Base-by-base conservation (phyloP, 1,139 yeast genomes). In the Candida dubliniensis region DNA sequence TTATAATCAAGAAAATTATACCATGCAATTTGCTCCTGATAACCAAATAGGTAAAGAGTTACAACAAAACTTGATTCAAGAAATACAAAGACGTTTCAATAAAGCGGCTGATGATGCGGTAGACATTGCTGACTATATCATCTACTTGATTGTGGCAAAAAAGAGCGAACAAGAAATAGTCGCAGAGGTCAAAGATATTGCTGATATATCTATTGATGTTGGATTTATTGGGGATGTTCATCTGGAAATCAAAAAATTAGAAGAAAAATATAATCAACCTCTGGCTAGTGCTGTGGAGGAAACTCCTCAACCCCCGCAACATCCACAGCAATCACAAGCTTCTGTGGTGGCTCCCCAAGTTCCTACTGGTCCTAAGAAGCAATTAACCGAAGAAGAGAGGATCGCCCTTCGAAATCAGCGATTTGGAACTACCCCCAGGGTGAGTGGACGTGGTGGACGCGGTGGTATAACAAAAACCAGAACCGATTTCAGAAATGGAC, bases 91-190 rank as follows among this genome's bases (percentile, higher is more conserved):
- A 44, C 63, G 70, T 45, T 73, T 53, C 53, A 58, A 56, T 47
- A 51, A 47, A 37, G 60, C 65, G 18, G 61, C 61, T 7, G 95
- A 86, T 48, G 95, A 88, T 59, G 82, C 88, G 29, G 80, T 73
- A 38, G 89, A 85, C 59, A 85, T 87, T 34, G 88, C 96, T 12
- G 96, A 89, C 59, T 89, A 81, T 59, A 81, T 89, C 48, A 77
- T 84, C 18, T 77, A 87, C 46, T 72, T 88, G 67, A 82, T 88
- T 47, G 82, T 85, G 25, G 87, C 87, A 56, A 81, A 84, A 53
- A 84, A 87, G 58, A 67, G 82, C 5, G 77, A 83, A 9, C 74
- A 71, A 8, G 88, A 85, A 50, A 84, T 88, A 37, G 74, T 80
- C 6, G 63, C 66, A 8, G 96, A 89, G 59, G 75, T 89, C 34